Evolutionary conservation across 495 filamentous ascomycete genomes (phyloP).

Genomic region (Talaromyces proteolyticus): DNA sequence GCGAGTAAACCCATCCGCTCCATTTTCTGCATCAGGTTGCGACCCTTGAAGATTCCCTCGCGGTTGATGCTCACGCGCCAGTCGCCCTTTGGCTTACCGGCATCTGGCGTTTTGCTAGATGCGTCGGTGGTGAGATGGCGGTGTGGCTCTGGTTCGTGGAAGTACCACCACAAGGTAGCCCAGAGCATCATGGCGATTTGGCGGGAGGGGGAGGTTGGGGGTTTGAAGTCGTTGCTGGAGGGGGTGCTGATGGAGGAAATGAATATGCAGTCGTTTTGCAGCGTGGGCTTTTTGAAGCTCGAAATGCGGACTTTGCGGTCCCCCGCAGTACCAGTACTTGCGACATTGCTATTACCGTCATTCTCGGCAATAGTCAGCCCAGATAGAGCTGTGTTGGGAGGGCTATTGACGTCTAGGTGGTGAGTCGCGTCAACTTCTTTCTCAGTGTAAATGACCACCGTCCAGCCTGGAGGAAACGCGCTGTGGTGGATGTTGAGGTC

Average conservation of each 20-base stretch:
- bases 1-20: slow-evolving; percentile 87
- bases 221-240: slow-evolving; percentile 70
- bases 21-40: slow-evolving; percentile 79
- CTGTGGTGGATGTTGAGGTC: slow-evolving; percentile 61
- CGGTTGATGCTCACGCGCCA: slow-evolving; percentile 83
- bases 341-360: slow-evolving; percentile 13
- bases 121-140: slow-evolving; percentile 52
- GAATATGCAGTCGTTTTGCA: slow-evolving; percentile 75
- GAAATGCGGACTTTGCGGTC: slow-evolving; percentile 34
- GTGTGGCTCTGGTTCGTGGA: slow-evolving; percentile 57
- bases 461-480: slow-evolving; percentile 82
- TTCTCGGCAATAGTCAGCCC: no score
- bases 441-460: slow-evolving; percentile 71
- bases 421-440: slow-evolving; percentile 36
- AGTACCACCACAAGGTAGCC: slow-evolving; percentile 95
- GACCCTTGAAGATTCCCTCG: slow-evolving; percentile 79
- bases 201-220: slow-evolving; percentile 69
- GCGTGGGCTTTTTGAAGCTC: slow-evolving; percentile 65
- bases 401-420: slow-evolving; percentile 10
- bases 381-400: no score
- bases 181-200: slow-evolving; percentile 96
- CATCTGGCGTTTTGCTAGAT: slow-evolving; percentile 55
- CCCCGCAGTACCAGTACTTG: neutral
- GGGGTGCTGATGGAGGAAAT: slow-evolving; percentile 88
- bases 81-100: slow-evolving; percentile 72